Base-by-base conservation (phyloP, 495 filamentous ascomycete genomes). In the Penicillium paradoxum region DNA sequence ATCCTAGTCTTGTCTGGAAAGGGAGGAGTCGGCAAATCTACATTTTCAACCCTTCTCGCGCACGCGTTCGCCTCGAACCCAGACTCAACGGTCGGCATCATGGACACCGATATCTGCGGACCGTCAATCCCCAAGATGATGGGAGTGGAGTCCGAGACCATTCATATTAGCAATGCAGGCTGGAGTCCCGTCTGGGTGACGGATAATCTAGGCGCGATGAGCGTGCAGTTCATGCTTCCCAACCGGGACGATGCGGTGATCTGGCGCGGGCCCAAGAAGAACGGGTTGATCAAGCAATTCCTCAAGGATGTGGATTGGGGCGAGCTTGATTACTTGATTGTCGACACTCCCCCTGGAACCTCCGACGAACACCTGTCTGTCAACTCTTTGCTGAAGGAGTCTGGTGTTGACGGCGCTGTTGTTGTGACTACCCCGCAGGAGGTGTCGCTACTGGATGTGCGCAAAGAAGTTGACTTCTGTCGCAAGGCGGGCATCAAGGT, bases 221-320 rank as follows among this genome's bases (percentile, higher is more conserved):
- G 85, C 48, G 86, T 98, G 57, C 93, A 97, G 68, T 97, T 97
- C 66, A 93, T 98, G 91, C 75, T 98, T 30, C 93, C 93, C 0
- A 88, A 88, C 51, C 75, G 87, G 4, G 93, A 97, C 61, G 90
- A 93, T 55, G 95, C 93, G 3, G 84, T 97, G 11, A 97, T 98
- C 53, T 98, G 93, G 95, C 78, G 92, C 24, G 93, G 93, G 0
- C 87, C 95, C 4, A 98, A 97, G 79, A 98, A 97, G 80, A 98
- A 96, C 62, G 93, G 93, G 1, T 67, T 98, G 51, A 97, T 98
- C 65, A 98, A 97, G 74, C 87, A 91, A 70, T 98, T 98, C 60
- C 63, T 98, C 22, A 95, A 92, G 70, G 95, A 98, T 66, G 95
- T 97, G 21, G 89, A 92, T 63, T 97, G 95, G 93, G 93, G 95